Conservation (phyloP, 169 alveolate genomes). For the Haemoproteus tartakovskyi region DNA sequence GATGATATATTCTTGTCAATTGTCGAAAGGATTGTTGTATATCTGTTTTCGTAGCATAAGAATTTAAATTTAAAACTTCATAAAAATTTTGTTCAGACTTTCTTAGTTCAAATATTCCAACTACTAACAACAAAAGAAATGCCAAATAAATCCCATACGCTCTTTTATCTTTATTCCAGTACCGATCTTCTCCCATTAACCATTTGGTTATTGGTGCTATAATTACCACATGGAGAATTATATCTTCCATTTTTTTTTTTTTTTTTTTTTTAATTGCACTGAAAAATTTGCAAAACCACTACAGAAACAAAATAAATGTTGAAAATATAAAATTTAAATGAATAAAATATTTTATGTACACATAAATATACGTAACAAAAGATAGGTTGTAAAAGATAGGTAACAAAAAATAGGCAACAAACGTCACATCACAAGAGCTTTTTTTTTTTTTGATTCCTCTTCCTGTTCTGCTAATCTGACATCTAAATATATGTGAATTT, state of each 20-base stretch:
- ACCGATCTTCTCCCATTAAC: constrained; percentile 49
- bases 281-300: no score
- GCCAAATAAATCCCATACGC: constrained; percentile 59
- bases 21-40: constrained; percentile 54
- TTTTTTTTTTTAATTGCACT: no score
- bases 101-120: constrained; percentile 51
- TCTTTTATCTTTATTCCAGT: constrained; percentile 54
- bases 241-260: constrained; percentile 47
- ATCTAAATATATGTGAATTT: no score
- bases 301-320: no score
- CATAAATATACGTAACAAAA: no score
- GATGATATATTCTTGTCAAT: constrained; percentile 85
- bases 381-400: no score
- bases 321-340: no score
- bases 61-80: constrained; percentile 24
- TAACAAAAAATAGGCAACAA: no score
- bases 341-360: no score
- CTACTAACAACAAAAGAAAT: constrained; percentile 17
- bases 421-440: no score
- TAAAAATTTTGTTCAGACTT: constrained; percentile 45
- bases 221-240: constrained; percentile 44
- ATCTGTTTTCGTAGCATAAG: constrained; percentile 19
- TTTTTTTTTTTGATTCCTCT: no score
- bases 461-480: no score
- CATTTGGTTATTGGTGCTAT: constrained; percentile 63